Evolutionary conservation across 1,139 yeast genomes (phyloP).

Genomic region (Hansenula sp.): DNA sequence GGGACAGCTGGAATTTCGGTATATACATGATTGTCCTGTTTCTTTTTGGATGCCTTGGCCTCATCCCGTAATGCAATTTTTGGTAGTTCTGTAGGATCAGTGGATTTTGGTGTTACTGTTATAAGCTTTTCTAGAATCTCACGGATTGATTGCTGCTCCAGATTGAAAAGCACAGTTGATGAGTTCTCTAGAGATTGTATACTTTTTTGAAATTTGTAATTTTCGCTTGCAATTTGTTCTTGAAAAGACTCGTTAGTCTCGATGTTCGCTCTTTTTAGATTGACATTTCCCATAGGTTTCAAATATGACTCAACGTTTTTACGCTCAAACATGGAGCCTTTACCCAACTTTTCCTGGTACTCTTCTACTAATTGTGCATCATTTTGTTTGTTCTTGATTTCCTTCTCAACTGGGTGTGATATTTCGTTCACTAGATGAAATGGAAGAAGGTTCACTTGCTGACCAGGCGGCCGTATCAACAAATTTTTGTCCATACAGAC

Average conservation of each 20-base stretch:
- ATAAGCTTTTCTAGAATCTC: slow-evolving; percentile 12
- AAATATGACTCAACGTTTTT: slow-evolving; percentile 22
- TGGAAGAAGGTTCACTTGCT: neutral
- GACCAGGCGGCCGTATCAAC: neutral
- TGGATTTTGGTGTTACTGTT: slow-evolving; percentile 16
- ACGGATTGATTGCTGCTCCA: slow-evolving; percentile 6
- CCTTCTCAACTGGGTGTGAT: neutral
- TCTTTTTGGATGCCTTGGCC: neutral
- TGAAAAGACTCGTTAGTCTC: neutral
- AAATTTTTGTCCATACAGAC: slow-evolving; percentile 8
- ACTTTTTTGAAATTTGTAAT: slow-evolving; percentile 9
- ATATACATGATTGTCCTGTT: slow-evolving; percentile 11
- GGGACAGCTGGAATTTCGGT: slow-evolving; percentile 32
- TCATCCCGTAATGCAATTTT: slow-evolving; percentile 12
- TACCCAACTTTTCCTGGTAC: slow-evolving; percentile 22
- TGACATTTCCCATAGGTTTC: slow-evolving; percentile 20
- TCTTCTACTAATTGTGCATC: slow-evolving; percentile 7
- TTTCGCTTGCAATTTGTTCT: neutral
- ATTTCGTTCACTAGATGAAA: neutral
- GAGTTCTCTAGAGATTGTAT: slow-evolving; percentile 9
- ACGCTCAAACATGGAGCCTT: slow-evolving; percentile 25
- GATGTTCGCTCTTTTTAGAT: slow-evolving; percentile 16
- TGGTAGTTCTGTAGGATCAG: slow-evolving; percentile 4
- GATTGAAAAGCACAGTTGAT: neutral
- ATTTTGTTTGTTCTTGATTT: neutral